These are phyloP conservation scores for Grosmannia serpens DNA, from an alignment of 2,329 filamentous ascomycete genomes.

Conservation along the genomic window DNA sequence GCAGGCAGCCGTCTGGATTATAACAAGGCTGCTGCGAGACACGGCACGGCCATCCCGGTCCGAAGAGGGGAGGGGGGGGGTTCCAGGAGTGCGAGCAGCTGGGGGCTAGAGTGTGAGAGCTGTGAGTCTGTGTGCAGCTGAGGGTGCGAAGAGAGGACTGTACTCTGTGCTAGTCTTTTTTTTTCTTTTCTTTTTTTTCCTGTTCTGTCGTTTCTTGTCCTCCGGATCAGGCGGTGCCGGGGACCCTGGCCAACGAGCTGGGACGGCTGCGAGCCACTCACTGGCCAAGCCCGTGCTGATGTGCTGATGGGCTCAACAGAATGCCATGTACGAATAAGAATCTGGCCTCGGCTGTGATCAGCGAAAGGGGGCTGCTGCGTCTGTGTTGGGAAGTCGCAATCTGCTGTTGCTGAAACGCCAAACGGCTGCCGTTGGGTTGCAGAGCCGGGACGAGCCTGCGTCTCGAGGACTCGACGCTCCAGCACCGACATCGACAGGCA, in stretches of 20 bases:
- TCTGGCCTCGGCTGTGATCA: background rate
- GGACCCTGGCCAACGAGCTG: background rate
- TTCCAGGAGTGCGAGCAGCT: background rate
- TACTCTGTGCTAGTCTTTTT: too few species aligned
- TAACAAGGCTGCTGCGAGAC: background rate
- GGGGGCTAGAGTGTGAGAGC: background rate
- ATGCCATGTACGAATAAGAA: background rate
- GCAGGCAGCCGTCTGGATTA: background rate
- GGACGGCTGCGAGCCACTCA: too few species aligned
- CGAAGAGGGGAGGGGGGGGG: background rate
- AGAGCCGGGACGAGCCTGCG: too few species aligned
- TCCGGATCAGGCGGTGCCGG: background rate
- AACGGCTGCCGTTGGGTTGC: background rate
- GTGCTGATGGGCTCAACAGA: too few species aligned
- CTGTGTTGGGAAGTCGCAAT: background rate
- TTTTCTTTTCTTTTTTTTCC: background rate
- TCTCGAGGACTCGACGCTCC: too few species aligned
- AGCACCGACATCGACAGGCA: too few species aligned
- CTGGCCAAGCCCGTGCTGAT: background rate
- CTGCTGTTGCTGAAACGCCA: background rate
- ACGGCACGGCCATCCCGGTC: background rate
- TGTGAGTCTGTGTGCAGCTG: conserved; percentile 1
- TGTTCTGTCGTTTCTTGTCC: background rate
- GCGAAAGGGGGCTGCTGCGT: background rate
- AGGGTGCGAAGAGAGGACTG: too few species aligned